phyloP scores from a whole-genome alignment of 2,329 filamentous ascomycete species.

The Colletotrichum echinochloae region DNA sequence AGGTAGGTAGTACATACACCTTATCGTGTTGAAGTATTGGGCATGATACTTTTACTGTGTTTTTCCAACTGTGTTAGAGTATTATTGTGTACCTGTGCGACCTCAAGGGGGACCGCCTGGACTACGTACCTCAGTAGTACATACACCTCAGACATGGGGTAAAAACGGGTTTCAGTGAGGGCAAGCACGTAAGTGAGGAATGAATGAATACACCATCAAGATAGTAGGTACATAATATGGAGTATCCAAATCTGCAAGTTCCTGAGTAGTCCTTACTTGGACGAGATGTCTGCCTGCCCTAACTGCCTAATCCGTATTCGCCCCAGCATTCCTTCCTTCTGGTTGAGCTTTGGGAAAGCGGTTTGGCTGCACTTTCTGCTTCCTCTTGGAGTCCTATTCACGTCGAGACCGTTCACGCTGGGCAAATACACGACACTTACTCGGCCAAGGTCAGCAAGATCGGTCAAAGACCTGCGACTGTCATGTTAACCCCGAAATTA shows the following conservation, averaged over 20 bases:
- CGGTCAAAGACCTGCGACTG: conserved; percentile 25
- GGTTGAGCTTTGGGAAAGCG: not conserved
- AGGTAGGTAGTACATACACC: too few relatives aligned
- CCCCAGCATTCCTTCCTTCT: not conserved
- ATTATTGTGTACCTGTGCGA: too few relatives aligned
- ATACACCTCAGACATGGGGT: conserved; percentile 10
- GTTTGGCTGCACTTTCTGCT: not conserved
- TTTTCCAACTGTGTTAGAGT: too few relatives aligned
- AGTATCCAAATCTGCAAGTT: not conserved
- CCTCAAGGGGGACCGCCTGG: too few relatives aligned
- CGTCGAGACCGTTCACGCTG: not conserved
- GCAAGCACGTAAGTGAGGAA: not conserved
- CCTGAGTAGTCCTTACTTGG: not conserved
- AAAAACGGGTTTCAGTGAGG: not conserved
- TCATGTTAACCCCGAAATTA: conserved; percentile 22
- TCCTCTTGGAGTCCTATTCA: not conserved
- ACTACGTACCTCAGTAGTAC: too few relatives aligned
- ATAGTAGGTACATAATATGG: not conserved
- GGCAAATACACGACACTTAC: too few relatives aligned
- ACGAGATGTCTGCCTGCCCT: not conserved
- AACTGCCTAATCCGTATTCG: not conserved
- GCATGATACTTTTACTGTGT: too few relatives aligned
- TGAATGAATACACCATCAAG: not conserved
- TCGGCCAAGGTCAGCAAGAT: not conserved
- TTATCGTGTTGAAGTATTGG: too few relatives aligned